Percentiles rank a stretch among this genome's conserved stretches.
Evolutionary conservation across 2,329 filamentous ascomycete species (phyloP).

Genomic region (Macrophomina phaseolina): DNA sequence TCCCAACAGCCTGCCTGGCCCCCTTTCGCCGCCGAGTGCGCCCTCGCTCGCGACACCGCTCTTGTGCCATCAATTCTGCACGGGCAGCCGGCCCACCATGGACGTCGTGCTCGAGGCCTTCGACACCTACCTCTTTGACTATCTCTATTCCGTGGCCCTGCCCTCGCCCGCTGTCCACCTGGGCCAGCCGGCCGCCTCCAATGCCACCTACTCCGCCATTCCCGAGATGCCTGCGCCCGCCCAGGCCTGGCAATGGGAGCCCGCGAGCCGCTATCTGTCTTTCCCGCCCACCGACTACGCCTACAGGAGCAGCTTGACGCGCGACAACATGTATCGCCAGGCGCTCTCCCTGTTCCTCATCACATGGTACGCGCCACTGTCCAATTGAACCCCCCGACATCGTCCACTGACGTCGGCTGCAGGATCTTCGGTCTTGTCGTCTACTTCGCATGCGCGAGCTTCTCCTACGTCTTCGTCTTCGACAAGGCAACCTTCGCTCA

Average conservation of each 20-base stretch:
- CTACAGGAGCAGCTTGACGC: conserved; percentile 76
- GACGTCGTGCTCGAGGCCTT: conserved; percentile 87
- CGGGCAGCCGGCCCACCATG: conserved; percentile 63
- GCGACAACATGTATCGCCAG: conserved; percentile 81
- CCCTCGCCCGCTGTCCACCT: conserved; percentile 60
- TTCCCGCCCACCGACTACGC: conserved; percentile 76
- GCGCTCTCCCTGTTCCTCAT: conserved; percentile 77
- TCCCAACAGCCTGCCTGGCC: background rate
- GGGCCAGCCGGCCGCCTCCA: conserved; percentile 41
- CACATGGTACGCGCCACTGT: conserved; percentile 69
- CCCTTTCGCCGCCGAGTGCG: conserved; percentile 4
- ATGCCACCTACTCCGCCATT: conserved; percentile 60
- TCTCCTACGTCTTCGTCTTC: conserved; percentile 89
- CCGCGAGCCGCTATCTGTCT: conserved; percentile 72
- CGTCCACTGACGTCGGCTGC: conserved; percentile 15
- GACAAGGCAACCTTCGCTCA: conserved; percentile 88
- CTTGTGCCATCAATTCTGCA: background rate
- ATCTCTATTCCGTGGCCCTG: conserved; percentile 73
- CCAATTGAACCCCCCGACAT: background rate
- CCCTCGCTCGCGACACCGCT: conserved; percentile 2
- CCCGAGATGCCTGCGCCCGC: conserved; percentile 48
- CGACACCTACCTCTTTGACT: conserved; percentile 83
- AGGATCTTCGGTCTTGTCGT: conserved; percentile 85
- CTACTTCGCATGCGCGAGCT: conserved; percentile 82
- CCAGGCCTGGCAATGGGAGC: conserved; percentile 68